These are phyloP conservation scores for Eleusine coracana DNA, from an alignment of 176 grass and related monocot species.

Conservation along the genomic window DNA sequence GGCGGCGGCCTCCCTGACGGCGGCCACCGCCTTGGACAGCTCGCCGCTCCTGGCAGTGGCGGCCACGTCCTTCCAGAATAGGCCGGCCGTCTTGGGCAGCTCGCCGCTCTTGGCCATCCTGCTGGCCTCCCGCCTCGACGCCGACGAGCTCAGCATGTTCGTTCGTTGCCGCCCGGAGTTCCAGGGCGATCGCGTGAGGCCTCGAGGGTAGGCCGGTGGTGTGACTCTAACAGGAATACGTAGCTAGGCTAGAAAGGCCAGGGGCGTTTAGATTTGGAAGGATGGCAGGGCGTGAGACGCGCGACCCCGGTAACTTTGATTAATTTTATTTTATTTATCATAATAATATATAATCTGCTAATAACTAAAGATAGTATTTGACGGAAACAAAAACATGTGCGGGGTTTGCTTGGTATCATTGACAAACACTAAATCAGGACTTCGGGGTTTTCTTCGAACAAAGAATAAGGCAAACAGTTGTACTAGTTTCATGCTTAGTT, in stretches of 20 bases:
- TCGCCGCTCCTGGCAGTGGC: slow-evolving; percentile 37
- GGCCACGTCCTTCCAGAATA: slow-evolving; percentile 34
- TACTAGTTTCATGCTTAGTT: too few species aligned
- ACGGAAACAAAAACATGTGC: not conserved
- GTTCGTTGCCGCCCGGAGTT: not conserved
- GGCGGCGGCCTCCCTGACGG: slow-evolving; percentile 36
- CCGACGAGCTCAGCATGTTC: slow-evolving; percentile 34
- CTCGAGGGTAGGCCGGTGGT: not conserved
- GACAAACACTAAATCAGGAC: too few species aligned
- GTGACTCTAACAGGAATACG: not conserved
- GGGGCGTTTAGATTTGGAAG: not conserved
- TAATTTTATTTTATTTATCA: not conserved
- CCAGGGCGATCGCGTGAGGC: not conserved
- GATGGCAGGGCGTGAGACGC: slow-evolving; percentile 31
- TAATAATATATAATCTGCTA: slow-evolving; percentile 18
- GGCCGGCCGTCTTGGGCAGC: slow-evolving; percentile 2
- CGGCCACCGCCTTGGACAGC: slow-evolving; percentile 32
- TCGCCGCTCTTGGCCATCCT: slow-evolving; percentile 23
- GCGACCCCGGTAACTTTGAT: not conserved
- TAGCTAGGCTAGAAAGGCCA: not conserved
- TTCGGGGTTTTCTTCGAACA: not conserved
- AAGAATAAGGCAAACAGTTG: not conserved
- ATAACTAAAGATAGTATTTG: slow-evolving; percentile 29
- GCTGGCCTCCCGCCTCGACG: slow-evolving; percentile 33
- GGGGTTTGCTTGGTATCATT: not conserved